These are phyloP conservation scores for Leccinum pallidistipes DNA, from an alignment of 1,284 basidiomycete genomes.

Conservation along the genomic window DNA sequence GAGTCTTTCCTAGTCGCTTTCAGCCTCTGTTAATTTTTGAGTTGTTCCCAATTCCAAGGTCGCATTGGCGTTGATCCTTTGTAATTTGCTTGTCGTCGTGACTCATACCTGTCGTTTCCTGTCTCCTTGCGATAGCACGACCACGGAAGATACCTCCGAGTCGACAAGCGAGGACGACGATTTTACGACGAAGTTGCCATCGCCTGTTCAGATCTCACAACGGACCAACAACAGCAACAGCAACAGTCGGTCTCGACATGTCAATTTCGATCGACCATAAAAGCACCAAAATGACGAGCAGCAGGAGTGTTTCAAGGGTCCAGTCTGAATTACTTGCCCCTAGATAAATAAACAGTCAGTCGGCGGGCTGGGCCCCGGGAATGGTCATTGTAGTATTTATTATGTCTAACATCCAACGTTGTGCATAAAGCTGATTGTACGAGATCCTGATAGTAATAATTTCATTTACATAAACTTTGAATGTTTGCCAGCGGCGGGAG, in stretches of 20 bases:
- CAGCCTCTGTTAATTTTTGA: not conserved
- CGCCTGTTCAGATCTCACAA: not conserved
- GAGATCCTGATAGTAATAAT: not conserved
- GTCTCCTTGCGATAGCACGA: not conserved
- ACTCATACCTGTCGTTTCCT: slow-evolving; percentile 13
- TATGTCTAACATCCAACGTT: not conserved
- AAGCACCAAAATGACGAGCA: not conserved
- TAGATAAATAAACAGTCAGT: not conserved
- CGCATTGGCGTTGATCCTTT: slow-evolving; percentile 13
- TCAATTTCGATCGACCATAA: not conserved
- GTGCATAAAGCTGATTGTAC: not conserved
- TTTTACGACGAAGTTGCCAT: not conserved
- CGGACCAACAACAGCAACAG: not conserved
- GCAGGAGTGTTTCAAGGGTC: not conserved
- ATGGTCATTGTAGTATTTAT: not conserved
- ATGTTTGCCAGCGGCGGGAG: not conserved
- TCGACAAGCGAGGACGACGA: not conserved
- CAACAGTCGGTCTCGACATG: not conserved
- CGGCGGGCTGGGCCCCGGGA: not conserved
- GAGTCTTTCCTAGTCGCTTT: not conserved
- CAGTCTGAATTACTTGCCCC: not conserved
- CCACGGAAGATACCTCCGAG: not conserved
- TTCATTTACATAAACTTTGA: not conserved
- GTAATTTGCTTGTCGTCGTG: slow-evolving; percentile 24
- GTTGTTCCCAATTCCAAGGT: slow-evolving; percentile 1